phyloP scores from a whole-genome alignment of 371 early-diverging fungal genomes.

The Mortierella sp. region DNA sequence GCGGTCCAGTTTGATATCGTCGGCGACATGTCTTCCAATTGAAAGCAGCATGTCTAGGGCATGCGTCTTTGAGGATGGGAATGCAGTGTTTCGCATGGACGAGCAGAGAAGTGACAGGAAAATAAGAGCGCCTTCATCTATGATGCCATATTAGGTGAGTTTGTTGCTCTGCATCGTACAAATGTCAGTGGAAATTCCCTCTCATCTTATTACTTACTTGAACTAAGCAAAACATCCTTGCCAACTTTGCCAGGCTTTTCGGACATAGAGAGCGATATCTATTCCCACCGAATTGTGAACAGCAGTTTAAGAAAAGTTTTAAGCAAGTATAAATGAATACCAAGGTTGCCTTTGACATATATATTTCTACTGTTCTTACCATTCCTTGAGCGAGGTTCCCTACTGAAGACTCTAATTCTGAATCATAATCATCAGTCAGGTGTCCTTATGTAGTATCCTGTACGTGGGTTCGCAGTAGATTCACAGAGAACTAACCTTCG shows the following conservation, averaged over 20 bases:
- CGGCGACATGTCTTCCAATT: slow-evolving; percentile 72
- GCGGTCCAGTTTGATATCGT: slow-evolving; percentile 83
- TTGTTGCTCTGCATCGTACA: slow-evolving; percentile 6
- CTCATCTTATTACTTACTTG: slow-evolving; percentile 27
- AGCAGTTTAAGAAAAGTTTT: neutral
- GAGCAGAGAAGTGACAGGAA: slow-evolving; percentile 75
- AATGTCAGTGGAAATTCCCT: neutral
- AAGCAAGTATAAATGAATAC: neutral
- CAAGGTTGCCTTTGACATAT: neutral
- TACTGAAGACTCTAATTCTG: slow-evolving; percentile 4
- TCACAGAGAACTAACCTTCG: slow-evolving; percentile 1
- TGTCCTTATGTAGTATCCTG: too few relatives aligned
- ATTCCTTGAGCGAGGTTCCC: slow-evolving; percentile 7
- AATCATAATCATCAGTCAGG: too few relatives aligned
- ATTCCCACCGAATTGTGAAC: neutral
- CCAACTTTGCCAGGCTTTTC: slow-evolving; percentile 11
- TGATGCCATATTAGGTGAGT: slow-evolving; percentile 16
- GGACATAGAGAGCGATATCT: slow-evolving; percentile 1
- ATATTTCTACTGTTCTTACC: slow-evolving; percentile 2
- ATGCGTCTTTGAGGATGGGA: slow-evolving; percentile 76
- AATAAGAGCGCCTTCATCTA: slow-evolving; percentile 73
- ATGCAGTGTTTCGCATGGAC: slow-evolving; percentile 74
- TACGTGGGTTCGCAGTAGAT: too few relatives aligned
- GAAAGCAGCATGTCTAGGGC: slow-evolving; percentile 83
- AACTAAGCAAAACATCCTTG: slow-evolving; percentile 24